phyloP scores from a whole-genome alignment of 768 basidiomycete species.

The Pulveroboletus sp. region DNA sequence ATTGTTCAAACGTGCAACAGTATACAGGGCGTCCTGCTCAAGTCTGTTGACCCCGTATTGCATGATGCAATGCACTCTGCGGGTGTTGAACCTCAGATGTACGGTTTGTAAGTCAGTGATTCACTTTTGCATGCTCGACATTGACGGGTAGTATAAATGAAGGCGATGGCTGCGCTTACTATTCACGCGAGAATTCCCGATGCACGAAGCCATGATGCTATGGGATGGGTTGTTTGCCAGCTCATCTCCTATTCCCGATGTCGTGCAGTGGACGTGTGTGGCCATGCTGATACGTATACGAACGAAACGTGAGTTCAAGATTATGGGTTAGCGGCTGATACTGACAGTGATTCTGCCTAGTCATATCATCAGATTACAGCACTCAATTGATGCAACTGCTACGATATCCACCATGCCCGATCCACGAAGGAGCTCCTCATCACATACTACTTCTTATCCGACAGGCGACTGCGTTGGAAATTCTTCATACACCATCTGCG shows the following conservation, averaged over 20 bases:
- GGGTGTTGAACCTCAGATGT: slow-evolving; percentile 94
- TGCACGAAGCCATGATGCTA: slow-evolving; percentile 78
- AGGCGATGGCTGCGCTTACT: slow-evolving; percentile 93
- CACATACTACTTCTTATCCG: slow-evolving; percentile 71
- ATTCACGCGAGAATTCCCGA: slow-evolving; percentile 88
- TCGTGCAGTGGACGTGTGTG: slow-evolving; percentile 86
- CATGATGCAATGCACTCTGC: slow-evolving; percentile 72
- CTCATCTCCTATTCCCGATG: slow-evolving; percentile 65
- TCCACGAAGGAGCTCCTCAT: slow-evolving; percentile 40
- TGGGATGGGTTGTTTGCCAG: slow-evolving; percentile 97
- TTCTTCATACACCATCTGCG: slow-evolving; percentile 68
- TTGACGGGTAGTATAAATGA: slow-evolving; percentile 13
- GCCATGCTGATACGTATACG: slow-evolving; percentile 95
- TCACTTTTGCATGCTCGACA: slow-evolving; percentile 3
- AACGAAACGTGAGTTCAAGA: slow-evolving; percentile 66
- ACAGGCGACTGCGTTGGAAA: slow-evolving; percentile 79
- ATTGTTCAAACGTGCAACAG: slow-evolving; percentile 81
- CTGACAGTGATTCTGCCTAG: slow-evolving; percentile 39
- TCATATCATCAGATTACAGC: slow-evolving; percentile 85
- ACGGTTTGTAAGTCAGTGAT: slow-evolving; percentile 73
- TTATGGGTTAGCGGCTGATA: not conserved
- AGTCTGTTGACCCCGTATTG: slow-evolving; percentile 75
- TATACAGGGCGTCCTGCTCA: slow-evolving; percentile 73
- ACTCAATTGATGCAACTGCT: slow-evolving; percentile 79
- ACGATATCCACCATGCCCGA: slow-evolving; percentile 66